Percentiles rank a stretch among this genome's conserved stretches.
phyloP scores from a whole-genome alignment of 352 stramenopile species.

The Aphanomyces cochlioides region DNA sequence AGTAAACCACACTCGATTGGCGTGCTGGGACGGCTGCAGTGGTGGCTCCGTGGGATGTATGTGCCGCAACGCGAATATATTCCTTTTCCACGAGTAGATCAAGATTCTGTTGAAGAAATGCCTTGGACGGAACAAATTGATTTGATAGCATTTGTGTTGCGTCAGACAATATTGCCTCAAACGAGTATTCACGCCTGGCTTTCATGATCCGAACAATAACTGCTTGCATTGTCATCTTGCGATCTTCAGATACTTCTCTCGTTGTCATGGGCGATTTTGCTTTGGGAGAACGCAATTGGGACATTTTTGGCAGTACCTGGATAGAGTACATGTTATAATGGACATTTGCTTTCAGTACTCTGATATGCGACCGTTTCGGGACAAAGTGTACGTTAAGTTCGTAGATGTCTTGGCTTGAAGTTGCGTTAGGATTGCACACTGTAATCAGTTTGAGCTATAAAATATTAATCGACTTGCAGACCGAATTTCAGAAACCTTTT shows the following conservation, averaged over 20 bases:
- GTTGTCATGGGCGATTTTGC: constrained; percentile 35
- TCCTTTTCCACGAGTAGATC: constrained; percentile 84
- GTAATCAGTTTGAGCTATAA: constrained; percentile 41
- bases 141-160: constrained; percentile 65
- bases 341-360: constrained; percentile 3
- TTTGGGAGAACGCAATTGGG: constrained; percentile 39
- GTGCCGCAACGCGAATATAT: constrained; percentile 42
- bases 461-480: constrained; percentile 6
- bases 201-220: constrained; percentile 82
- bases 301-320: constrained; percentile 7
- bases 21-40: too few relatives aligned
- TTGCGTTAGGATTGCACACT: constrained; percentile 31
- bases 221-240: constrained; percentile 83
- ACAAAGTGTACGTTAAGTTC: constrained; percentile 45
- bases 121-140: constrained; percentile 65
- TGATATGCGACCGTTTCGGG: constrained; percentile 25
- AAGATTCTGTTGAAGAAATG: constrained; percentile 70
- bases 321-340: background rate
- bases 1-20: too few relatives aligned
- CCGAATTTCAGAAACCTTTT: constrained; percentile 48
- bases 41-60: too few relatives aligned
- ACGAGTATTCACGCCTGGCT: constrained; percentile 66
- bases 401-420: constrained; percentile 36
- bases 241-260: constrained; percentile 80
- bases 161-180: constrained; percentile 58